Conservation (phyloP, 1,284 basidiomycete genomes). For the Ceratobasidium theobromae region DNA sequence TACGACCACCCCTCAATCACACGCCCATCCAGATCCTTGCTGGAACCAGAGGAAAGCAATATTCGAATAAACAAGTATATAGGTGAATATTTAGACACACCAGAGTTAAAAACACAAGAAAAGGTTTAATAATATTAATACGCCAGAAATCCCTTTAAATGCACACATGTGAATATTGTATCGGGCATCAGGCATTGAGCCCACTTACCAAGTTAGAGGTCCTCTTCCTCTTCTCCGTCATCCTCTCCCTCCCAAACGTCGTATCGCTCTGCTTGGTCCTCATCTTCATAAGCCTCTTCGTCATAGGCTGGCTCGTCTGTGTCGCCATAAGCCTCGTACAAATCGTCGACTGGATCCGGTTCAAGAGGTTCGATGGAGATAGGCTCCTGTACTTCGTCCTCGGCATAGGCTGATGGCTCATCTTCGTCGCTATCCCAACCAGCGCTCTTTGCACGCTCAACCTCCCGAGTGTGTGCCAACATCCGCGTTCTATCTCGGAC, state of each 20-base stretch:
- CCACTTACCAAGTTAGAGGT: not conserved
- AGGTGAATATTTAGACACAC: no score
- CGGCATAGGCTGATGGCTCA: not conserved
- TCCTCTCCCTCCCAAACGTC: not conserved
- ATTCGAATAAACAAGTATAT: no score
- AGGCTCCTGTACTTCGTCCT: not conserved
- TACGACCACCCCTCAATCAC: no score
- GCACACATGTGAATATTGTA: no score
- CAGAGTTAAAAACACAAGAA: no score
- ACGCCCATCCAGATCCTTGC: no score
- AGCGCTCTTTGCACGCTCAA: slow-evolving; percentile 14
- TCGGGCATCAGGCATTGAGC: not conserved
- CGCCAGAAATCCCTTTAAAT: no score
- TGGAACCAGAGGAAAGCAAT: no score
- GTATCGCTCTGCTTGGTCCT: not conserved
- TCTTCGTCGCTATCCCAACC: slow-evolving; percentile 31
- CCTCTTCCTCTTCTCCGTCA: no score
- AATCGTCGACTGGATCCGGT: not conserved
- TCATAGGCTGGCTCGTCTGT: not conserved
- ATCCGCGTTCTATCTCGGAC: slow-evolving; percentile 8
- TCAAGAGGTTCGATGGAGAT: slow-evolving; percentile 16
- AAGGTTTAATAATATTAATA: no score
- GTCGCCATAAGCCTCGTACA: not conserved
- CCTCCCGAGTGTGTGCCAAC: not conserved
- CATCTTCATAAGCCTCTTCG: not conserved